Conservation (phyloP, 495 filamentous ascomycete species). For the Pseudomonodictys pantanalensis region DNA sequence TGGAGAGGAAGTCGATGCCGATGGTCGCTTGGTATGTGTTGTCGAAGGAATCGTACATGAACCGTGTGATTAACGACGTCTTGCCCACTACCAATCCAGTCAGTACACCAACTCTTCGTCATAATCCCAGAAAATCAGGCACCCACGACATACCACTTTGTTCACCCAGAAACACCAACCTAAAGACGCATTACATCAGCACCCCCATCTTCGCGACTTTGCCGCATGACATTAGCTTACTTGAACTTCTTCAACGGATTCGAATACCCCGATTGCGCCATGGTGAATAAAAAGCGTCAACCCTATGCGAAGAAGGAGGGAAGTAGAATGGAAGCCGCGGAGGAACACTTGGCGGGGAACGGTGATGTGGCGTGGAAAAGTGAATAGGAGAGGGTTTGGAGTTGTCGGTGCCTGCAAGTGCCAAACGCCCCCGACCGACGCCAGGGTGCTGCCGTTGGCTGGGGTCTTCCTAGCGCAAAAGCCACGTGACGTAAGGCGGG, state of each 20-base stretch:
- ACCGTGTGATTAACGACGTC: constrained; percentile 95
- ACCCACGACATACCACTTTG: constrained; percentile 76
- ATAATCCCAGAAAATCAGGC: background rate
- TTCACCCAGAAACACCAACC: constrained; percentile 94
- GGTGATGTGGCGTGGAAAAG: background rate
- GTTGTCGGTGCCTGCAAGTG: constrained; percentile 3
- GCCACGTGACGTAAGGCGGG: constrained; percentile 8
- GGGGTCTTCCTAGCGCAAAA: background rate
- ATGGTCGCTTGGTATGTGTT: constrained; percentile 99
- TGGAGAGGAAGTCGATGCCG: constrained; percentile 98
- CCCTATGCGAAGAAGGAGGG: constrained; percentile 14
- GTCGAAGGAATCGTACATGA: constrained; percentile 99
- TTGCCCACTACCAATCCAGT: constrained; percentile 72
- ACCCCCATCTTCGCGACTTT: background rate
- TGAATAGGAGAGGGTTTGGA: constrained; percentile 6
- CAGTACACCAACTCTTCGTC: background rate
- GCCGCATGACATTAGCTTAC: constrained; percentile 49
- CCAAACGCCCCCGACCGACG: background rate
- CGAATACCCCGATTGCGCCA: constrained; percentile 76
- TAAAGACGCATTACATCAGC: constrained; percentile 47
- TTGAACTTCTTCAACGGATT: constrained; percentile 99
- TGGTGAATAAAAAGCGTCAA: constrained; percentile 37
- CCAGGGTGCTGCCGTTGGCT: background rate
- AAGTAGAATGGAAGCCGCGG: constrained; percentile 5
- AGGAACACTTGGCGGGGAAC: background rate